These are phyloP conservation scores for Rhododendron simsii DNA, from an alignment of 148 eudicot genomes.

Conservation along the genomic window DNA sequence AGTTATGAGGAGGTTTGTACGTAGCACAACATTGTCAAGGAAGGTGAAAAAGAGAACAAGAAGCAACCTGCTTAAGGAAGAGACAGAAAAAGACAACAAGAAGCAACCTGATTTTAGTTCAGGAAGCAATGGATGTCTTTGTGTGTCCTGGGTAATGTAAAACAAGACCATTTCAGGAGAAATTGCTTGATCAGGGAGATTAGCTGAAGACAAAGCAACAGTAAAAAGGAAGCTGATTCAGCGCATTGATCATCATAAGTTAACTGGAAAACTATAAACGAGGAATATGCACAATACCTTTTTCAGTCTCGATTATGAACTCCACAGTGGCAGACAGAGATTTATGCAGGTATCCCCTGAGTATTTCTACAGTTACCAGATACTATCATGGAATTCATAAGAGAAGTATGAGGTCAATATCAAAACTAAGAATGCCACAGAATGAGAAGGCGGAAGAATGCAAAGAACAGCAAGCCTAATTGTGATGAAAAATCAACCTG, in stretches of 20 bases:
- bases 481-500: conserved; percentile 40
- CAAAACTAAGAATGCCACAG: not conserved
- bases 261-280: not conserved
- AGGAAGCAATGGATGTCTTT: conserved; percentile 64
- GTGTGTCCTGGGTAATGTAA: conserved; percentile 86
- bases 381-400: conserved; percentile 39
- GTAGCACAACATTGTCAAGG: not conserved
- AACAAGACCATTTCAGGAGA: conserved; percentile 66
- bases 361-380: conserved; percentile 56
- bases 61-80: conserved; percentile 37
- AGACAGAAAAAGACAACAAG: not conserved
- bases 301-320: conserved; percentile 62
- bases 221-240: not conserved
- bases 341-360: conserved; percentile 68
- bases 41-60: conserved; percentile 1
- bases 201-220: conserved; percentile 33
- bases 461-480: not conserved
- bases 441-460: not conserved
- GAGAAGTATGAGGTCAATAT: not conserved
- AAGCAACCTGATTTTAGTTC: conserved; percentile 64
- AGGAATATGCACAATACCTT: conserved; percentile 29
- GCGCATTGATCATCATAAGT: not conserved
- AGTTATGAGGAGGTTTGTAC: not conserved
- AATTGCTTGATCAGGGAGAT: conserved; percentile 51
- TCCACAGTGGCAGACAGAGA: conserved; percentile 64